Conservation (phyloP, 257 asterid genomes). For the Rauvolfia tetraphylla region DNA sequence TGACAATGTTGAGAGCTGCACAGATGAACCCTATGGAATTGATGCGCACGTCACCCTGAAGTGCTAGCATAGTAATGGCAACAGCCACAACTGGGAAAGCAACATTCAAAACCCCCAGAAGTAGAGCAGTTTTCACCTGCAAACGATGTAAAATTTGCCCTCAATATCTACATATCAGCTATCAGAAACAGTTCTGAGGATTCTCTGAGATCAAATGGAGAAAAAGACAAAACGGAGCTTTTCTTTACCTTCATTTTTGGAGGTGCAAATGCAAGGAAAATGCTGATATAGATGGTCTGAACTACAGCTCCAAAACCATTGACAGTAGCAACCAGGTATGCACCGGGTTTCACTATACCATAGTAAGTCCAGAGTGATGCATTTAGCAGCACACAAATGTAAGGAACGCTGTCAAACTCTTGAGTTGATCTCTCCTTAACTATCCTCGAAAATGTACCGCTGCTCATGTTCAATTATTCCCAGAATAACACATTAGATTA, state of each 20-base stretch:
- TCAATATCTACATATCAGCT: background rate
- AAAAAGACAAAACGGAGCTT: background rate
- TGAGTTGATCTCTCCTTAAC: constrained; percentile 27
- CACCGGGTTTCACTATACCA: constrained; percentile 29
- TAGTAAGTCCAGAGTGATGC: constrained; percentile 39
- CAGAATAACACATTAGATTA: background rate
- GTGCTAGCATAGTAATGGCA: constrained; percentile 9
- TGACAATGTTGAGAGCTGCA: constrained; percentile 20
- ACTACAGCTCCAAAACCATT: constrained; percentile 32
- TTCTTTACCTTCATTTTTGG: constrained; percentile 28
- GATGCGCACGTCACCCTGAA: constrained; percentile 14
- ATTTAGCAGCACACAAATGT: constrained; percentile 29
- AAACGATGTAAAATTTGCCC: background rate
- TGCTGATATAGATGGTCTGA: constrained; percentile 24
- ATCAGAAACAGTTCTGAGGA: background rate
- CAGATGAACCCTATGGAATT: constrained; percentile 23
- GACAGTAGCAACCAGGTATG: constrained; percentile 30
- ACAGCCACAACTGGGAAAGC: constrained; percentile 17
- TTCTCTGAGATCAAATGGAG: background rate
- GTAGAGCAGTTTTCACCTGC: constrained; percentile 14
- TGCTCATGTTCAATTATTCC: constrained; percentile 7
- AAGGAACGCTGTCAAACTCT: constrained; percentile 39
- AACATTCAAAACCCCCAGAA: constrained; percentile 15
- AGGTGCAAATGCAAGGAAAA: constrained; percentile 31
- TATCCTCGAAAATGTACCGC: constrained; percentile 32